phyloP scores from a whole-genome alignment of 768 basidiomycete species.

The Pholiota molesta region DNA sequence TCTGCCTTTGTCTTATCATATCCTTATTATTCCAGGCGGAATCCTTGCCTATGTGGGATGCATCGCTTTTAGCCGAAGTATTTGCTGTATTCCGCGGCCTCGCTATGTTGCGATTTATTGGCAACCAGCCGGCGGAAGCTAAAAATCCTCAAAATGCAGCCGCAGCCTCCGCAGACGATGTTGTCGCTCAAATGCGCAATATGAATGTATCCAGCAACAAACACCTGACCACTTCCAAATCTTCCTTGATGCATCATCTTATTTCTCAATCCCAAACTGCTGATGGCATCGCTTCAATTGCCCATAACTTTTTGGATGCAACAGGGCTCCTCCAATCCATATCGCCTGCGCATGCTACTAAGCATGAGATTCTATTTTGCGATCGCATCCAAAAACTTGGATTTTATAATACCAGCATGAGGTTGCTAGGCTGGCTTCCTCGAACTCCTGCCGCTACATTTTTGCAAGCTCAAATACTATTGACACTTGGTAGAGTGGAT shows the following conservation, averaged over 20 bases:
- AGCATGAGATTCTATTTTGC: constrained; percentile 73
- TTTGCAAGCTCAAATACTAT: constrained; percentile 67
- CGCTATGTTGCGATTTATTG: constrained; percentile 66
- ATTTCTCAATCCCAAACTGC: constrained; percentile 53
- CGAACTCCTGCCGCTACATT: constrained; percentile 77
- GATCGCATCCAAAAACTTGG: constrained; percentile 67
- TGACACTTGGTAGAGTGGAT: constrained; percentile 67
- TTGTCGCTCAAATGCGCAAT: constrained; percentile 67
- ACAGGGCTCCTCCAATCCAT: constrained; percentile 69
- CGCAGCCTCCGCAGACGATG: constrained; percentile 53
- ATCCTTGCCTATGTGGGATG: constrained; percentile 65
- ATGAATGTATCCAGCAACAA: constrained; percentile 68
- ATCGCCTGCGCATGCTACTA: constrained; percentile 67
- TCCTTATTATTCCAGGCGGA: constrained; percentile 74
- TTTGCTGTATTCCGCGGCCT: constrained; percentile 82
- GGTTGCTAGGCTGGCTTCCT: constrained; percentile 78
- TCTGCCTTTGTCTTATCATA: constrained; percentile 65
- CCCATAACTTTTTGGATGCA: constrained; percentile 71
- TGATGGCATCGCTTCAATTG: constrained; percentile 55
- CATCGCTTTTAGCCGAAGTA: constrained; percentile 67
- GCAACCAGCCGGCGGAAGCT: constrained; percentile 55
- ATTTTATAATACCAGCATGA: constrained; percentile 60
- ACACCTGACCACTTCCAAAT: constrained; percentile 50
- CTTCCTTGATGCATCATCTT: constrained; percentile 67
- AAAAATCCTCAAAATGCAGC: constrained; percentile 13